A percentile compares a stretch with the other conserved stretches of the same genome.
These are phyloP conservation scores for Pyrenochaeta sp. DNA, from an alignment of 2,329 filamentous ascomycete species.

Conservation along the genomic window DNA sequence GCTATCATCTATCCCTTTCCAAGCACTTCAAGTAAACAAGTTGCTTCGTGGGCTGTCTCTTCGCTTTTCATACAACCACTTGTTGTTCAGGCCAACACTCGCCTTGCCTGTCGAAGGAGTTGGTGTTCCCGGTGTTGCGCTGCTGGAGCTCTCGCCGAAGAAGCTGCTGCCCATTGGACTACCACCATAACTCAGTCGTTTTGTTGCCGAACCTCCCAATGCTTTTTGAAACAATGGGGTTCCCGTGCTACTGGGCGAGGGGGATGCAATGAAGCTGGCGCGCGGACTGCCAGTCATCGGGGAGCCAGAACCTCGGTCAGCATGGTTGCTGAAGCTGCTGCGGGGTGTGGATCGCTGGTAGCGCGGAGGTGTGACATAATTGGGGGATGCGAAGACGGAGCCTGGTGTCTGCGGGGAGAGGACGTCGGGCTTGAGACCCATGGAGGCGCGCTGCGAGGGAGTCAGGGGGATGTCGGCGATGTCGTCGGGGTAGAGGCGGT, in stretches of 20 bases:
- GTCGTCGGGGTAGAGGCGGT: slow-evolving; percentile 68
- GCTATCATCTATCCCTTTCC: neutral
- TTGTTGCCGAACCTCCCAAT: slow-evolving; percentile 58
- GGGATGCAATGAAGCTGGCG: slow-evolving; percentile 31
- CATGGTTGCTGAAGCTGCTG: slow-evolving; percentile 62
- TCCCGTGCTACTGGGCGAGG: slow-evolving; percentile 56
- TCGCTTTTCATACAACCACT: slow-evolving; percentile 92
- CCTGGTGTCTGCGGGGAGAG: slow-evolving; percentile 67
- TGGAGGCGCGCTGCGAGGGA: slow-evolving; percentile 81
- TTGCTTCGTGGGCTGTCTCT: slow-evolving; percentile 57
- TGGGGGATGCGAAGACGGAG: slow-evolving; percentile 55
- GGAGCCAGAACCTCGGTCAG: slow-evolving; percentile 53
- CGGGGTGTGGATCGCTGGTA: slow-evolving; percentile 80
- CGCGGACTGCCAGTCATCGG: slow-evolving; percentile 65
- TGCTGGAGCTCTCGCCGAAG: slow-evolving; percentile 50
- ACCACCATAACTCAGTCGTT: slow-evolving; percentile 68
- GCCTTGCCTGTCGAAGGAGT: slow-evolving; percentile 68
- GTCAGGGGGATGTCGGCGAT: slow-evolving; percentile 90
- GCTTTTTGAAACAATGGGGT: slow-evolving; percentile 74
- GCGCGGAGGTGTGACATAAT: slow-evolving; percentile 84
- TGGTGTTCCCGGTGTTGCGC: slow-evolving; percentile 65
- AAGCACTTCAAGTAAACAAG: slow-evolving; percentile 32
- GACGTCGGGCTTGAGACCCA: slow-evolving; percentile 77
- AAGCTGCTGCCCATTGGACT: slow-evolving; percentile 54
- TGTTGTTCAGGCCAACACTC: slow-evolving; percentile 83